Evolutionary conservation across 2,329 filamentous ascomycete genomes (phyloP), one percentile per base, ranked within the genome.

Genomic region (Claviceps sp.): DNA sequence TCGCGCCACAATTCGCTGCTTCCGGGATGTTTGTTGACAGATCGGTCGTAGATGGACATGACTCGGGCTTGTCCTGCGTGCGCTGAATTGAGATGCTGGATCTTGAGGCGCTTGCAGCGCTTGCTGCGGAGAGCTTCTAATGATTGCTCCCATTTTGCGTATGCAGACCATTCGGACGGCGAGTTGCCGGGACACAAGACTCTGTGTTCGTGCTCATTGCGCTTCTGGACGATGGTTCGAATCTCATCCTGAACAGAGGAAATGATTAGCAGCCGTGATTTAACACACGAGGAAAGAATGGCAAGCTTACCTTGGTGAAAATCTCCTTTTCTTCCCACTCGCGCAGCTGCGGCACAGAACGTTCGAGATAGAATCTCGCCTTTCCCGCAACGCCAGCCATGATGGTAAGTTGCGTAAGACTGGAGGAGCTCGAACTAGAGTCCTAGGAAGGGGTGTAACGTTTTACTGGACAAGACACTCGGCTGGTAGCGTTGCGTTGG

Each of bases 341-440:
- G 56, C 89, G 88, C 53, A 98, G 78, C 67, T 97, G 90, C 16
- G 90, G 88, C 44, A 96, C 87, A 2, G 86, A 85, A 60, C 91
- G 85, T 72, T 98, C 93, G 57, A 97, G 79, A 69, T 87, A 96
- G 70, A 91, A 97, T 54, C 91, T 87, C 52, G 91, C 93, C 70
- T 96, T 97, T 64, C 97, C 93, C 57, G 86, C 85, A 54, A 93
- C 84, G 43, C 82, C 85, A 1, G 89, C 80, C 88, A 95, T 95
- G 54, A 50, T 22, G n/a, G 5, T 11, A 9, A 11, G 37, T 11
- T 37, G 16, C 2, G 20, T 2, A 22, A 30, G 24, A 14, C 9
- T 44, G 24, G 13, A 24, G 9, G 13, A 30, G n/a, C n/a, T 9
- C 3, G 4, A n/a, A 22, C 9, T 18, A 6, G 4, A n/a, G 3